Conservation (phyloP, 1,284 basidiomycete species). For the Microbotryomycetes sp. region DNA sequence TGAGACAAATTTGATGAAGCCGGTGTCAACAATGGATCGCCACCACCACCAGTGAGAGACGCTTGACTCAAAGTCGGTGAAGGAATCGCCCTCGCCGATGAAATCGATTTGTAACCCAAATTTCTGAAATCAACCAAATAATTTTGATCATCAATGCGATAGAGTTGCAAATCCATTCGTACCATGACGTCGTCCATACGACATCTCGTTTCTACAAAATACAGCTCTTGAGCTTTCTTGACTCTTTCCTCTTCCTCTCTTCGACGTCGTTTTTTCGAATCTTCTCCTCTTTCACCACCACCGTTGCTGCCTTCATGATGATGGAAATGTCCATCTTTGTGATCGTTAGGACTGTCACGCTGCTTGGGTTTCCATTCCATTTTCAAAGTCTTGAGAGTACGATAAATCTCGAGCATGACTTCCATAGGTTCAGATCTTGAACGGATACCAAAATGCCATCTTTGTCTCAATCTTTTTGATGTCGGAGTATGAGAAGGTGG, state of each 20-base stretch:
- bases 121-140: slow-evolving; percentile 98
- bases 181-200: slow-evolving; percentile 85
- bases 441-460: slow-evolving; percentile 98
- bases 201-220: slow-evolving; percentile 90
- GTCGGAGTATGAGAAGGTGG: slow-evolving; percentile 9
- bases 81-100: slow-evolving; percentile 5
- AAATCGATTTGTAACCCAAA: slow-evolving; percentile 71
- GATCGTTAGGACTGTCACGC: no score
- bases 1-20: slow-evolving; percentile 11
- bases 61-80: background rate
- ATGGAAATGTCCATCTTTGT: no score
- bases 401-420: slow-evolving; percentile 97
- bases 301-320: slow-evolving; percentile 5
- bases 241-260: slow-evolving; percentile 45
- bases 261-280: slow-evolving; percentile 36
- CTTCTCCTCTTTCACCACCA: slow-evolving; percentile 43
- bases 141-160: slow-evolving; percentile 90
- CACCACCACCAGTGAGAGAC: background rate
- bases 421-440: slow-evolving; percentile 95
- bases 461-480: slow-evolving; percentile 39
- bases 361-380: slow-evolving; percentile 82
- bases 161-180: slow-evolving; percentile 94
- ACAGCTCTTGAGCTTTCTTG: slow-evolving; percentile 56
- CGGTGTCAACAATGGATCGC: slow-evolving; percentile 4
- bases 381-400: slow-evolving; percentile 80